A percentile compares a stretch with the other conserved stretches of the same genome.
These are phyloP conservation scores for Scedosporium dehoogii DNA, from an alignment of 2,329 filamentous ascomycete genomes.

Conservation along the genomic window DNA sequence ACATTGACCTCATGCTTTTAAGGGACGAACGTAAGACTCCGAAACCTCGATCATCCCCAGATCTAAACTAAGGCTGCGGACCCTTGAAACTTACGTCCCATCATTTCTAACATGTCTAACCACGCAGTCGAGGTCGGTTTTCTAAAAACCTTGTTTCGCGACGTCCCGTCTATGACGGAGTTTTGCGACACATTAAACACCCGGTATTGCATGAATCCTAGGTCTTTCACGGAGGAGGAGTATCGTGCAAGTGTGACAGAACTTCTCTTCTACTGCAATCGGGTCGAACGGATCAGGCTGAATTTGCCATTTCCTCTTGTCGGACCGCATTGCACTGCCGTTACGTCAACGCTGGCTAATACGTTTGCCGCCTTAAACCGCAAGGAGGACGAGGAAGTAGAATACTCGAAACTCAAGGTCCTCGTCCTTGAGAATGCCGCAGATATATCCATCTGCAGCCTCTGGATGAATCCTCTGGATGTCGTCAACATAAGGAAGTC, in stretches of 20 bases:
- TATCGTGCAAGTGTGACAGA: constrained; percentile 30
- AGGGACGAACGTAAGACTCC: constrained; percentile 35
- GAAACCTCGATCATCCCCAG: too few relatives aligned
- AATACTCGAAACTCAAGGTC: constrained; percentile 24
- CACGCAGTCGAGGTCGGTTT: constrained; percentile 37
- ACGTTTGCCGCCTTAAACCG: constrained; percentile 37
- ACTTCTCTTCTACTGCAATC: constrained; percentile 33
- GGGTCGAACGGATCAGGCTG: constrained; percentile 35
- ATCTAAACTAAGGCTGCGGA: not conserved
- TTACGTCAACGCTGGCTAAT: constrained; percentile 42
- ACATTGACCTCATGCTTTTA: constrained; percentile 42
- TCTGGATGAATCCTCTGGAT: constrained; percentile 42
- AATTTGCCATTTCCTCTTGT: constrained; percentile 43
- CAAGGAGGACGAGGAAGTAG: constrained; percentile 32
- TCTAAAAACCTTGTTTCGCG: constrained; percentile 33
- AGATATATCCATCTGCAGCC: constrained; percentile 34
- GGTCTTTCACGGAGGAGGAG: constrained; percentile 39
- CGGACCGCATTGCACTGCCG: constrained; percentile 31
- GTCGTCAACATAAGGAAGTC: constrained; percentile 35
- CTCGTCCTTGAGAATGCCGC: constrained; percentile 41
- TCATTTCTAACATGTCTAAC: constrained; percentile 9
- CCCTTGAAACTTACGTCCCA: not conserved
- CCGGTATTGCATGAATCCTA: constrained; percentile 37
- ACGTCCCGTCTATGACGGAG: constrained; percentile 33
- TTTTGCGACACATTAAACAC: constrained; percentile 33